Conservation (phyloP, 768 basidiomycete genomes). For the Mycena maculata region DNA sequence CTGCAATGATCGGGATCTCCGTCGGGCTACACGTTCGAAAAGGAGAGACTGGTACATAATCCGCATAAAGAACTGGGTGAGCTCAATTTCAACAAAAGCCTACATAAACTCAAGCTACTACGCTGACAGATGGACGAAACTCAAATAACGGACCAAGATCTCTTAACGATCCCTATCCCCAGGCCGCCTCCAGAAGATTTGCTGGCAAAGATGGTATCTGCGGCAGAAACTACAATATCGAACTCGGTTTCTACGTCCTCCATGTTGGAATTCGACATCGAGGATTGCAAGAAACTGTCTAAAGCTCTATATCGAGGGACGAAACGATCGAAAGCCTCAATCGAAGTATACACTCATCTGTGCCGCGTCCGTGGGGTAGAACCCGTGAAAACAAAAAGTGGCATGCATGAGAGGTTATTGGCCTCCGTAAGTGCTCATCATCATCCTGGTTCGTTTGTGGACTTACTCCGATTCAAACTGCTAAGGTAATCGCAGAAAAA, state of each 20-base stretch:
- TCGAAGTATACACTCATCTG: background rate
- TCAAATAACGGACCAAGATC: background rate
- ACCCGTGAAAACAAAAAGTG: background rate
- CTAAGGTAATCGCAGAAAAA: too few species aligned
- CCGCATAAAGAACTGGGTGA: slow-evolving; percentile 11
- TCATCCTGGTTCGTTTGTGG: too few species aligned
- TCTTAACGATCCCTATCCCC: too few species aligned
- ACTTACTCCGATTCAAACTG: too few species aligned
- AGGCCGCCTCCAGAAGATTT: background rate
- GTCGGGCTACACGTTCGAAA: background rate
- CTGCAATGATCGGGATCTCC: slow-evolving; percentile 6
- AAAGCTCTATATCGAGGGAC: background rate
- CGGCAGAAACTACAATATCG: background rate
- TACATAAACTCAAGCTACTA: too few species aligned
- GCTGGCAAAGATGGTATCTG: background rate
- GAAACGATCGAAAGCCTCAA: background rate
- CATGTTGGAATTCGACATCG: background rate
- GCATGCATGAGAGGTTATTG: background rate
- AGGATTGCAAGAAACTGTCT: background rate
- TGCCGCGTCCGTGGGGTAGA: background rate
- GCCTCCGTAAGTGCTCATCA: background rate
- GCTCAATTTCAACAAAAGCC: too few species aligned
- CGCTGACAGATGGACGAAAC: too few species aligned
- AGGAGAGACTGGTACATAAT: slow-evolving; percentile 10
- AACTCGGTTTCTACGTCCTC: background rate